These are phyloP conservation scores for Erodium maritimum DNA, from an alignment of 345 rosid genomes.

Conservation along the genomic window DNA sequence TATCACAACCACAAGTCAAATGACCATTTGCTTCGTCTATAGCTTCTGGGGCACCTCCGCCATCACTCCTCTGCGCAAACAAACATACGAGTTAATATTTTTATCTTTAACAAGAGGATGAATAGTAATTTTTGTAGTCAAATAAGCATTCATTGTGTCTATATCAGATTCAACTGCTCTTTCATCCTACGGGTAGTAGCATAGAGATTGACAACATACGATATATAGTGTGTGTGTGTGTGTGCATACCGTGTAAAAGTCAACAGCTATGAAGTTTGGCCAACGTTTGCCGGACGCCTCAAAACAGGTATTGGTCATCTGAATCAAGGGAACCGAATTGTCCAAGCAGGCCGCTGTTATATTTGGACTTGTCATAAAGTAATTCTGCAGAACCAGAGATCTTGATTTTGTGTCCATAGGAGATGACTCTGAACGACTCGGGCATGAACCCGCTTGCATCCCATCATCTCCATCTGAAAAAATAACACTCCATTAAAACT, in stretches of 20 bases:
- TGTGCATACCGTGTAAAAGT: conserved; percentile 61
- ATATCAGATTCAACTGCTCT: not conserved
- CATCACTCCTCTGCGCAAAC: conserved; percentile 61
- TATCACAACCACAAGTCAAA: conserved; percentile 84
- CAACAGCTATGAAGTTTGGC: conserved; percentile 98
- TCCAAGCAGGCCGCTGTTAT: conserved; percentile 43
- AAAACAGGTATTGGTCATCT: conserved; percentile 58
- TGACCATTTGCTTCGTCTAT: conserved; percentile 79
- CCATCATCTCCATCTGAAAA: conserved; percentile 77
- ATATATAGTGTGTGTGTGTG: not conserved
- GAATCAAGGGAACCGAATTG: conserved; percentile 61
- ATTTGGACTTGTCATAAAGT: conserved; percentile 57
- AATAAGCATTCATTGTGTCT: too few species aligned
- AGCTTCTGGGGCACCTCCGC: conserved; percentile 86
- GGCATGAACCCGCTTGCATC: conserved; percentile 56
- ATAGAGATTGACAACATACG: not conserved
- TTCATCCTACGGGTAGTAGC: not conserved
- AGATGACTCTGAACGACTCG: conserved; percentile 60
- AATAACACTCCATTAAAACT: conserved; percentile 6
- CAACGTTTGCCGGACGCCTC: conserved; percentile 72
- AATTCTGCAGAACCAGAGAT: conserved; percentile 64
- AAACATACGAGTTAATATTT: too few species aligned
- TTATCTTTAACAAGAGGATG: too few species aligned
- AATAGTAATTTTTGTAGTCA: too few species aligned
- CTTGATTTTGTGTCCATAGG: conserved; percentile 40